Base-by-base conservation (phyloP, 2,329 filamentous ascomycete species). In the Ceratocystis alfenasii region DNA sequence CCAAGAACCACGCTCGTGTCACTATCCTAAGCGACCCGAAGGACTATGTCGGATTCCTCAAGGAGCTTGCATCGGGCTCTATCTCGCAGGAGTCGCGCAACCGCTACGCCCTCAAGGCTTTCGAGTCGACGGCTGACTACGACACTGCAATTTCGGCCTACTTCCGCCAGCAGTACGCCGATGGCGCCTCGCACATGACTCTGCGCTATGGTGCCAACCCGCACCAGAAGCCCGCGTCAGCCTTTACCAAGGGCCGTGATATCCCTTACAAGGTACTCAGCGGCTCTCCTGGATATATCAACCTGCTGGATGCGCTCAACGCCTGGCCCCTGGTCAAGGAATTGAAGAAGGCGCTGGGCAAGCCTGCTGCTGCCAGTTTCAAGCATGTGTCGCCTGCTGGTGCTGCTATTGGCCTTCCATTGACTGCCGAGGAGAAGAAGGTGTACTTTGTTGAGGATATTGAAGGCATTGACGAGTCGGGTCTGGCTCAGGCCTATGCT, bases 391-490 rank as follows among this genome's bases (percentile, higher is more conserved):
- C 94, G 8, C 94, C 94, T 22, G 94, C 94, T 55, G 94, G 94
- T 73, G 94, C 93, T 67, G 93, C 94, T 70, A 94, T 99, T 72
- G 94, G 92, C 70, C 86, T 94, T 5, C 90, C 91, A 25, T 83
- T 99, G 69, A 90, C 80, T 69, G 85, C 89, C 50, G 88, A 89
- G 64, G 94, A 99, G 83, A 87, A 89, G 77, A 95, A 95, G 79
- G 94, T 96, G 65, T 99, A 96, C 81, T 96, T 99, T 81, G 94
- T 99, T 67, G 90, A 95, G 73, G 94, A 96, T 74, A 95, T 99
- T 72, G 83, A 86, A 68, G 92, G 90, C 65, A 86, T 99, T 69
- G 90, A 95, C 76, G 83, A 83, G 60, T 97, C 93, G 7, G 82
- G 81, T 55, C 84, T 97, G 41, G 94, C 94, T 28, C 92, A 96